phyloP scores from a whole-genome alignment of 2,329 filamentous ascomycete genomes.

The Leptographium procerum region DNA sequence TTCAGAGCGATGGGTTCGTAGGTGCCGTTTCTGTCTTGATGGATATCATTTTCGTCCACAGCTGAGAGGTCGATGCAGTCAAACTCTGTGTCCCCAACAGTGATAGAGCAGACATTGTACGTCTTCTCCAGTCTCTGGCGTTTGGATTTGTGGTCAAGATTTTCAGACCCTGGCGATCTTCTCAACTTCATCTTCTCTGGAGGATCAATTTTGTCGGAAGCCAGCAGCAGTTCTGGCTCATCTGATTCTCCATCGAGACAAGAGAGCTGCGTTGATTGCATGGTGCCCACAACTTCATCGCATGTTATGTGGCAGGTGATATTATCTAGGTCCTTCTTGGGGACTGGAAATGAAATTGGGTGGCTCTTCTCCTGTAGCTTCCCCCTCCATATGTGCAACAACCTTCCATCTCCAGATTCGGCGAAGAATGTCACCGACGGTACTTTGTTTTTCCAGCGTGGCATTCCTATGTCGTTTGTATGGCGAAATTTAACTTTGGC shows the following conservation, averaged over 20 bases:
- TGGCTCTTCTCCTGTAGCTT: conserved; percentile 48
- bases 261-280: conserved; percentile 19
- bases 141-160: neutral
- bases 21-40: neutral
- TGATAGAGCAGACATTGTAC: neutral
- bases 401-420: conserved; percentile 55
- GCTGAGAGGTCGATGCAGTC: conserved; percentile 10
- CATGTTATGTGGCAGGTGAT: conserved; percentile 66
- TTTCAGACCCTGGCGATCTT: neutral
- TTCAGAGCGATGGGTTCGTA: neutral
- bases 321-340: conserved; percentile 41
- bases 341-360: conserved; percentile 47
- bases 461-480: conserved; percentile 50
- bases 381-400: conserved; percentile 56
- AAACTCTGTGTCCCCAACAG: neutral
- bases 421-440: conserved; percentile 65
- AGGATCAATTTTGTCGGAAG: neutral
- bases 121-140: neutral
- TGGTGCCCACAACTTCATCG: conserved; percentile 65
- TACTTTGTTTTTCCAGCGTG: conserved; percentile 50
- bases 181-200: neutral
- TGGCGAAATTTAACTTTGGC: conserved; percentile 57
- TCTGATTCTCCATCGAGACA: neutral
- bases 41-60: neutral
- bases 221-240: neutral